Evolutionary conservation across 352 stramenopile species (phyloP), one percentile per base, ranked within the genome.

Genomic region (Lagenidium sp.): DNA sequence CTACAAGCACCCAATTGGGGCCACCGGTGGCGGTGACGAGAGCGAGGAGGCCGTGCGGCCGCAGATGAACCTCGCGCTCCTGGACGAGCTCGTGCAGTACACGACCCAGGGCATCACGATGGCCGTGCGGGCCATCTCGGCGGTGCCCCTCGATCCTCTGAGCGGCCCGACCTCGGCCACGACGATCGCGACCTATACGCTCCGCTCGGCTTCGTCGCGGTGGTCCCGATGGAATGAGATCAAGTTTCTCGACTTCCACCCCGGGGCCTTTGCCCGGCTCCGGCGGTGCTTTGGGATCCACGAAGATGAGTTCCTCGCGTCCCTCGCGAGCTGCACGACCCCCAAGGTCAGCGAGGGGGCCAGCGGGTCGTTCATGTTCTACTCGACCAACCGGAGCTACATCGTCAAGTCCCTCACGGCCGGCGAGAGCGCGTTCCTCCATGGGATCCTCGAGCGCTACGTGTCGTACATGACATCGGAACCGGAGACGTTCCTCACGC

Each of bases 311-410:
- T 90, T 82, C 21, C 45, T 85, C 18, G 41, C 30, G 18, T 82
- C 78, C 8, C 60, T 93, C 12, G 47, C 62, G n/a, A 63, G 57
- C 12, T 88, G 73, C 31, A 79, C 67, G 38, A 88, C 74, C 3
- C 76, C 82, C 0, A 85, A 85, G 38, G 64, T 95, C 19, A 79
- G 65, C 35, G 82, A 93, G 52, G 82, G 81, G 36, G 70, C 78
- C 2, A 86, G 67, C 11, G 82, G 76, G 1, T 82, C 68, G 23
- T 94, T 92, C 57, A 77, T 94, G 32, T 94, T 89, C 32, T 91
- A 82, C 45, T 89, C 79, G 2, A 62, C 48, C 15, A 75, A 91
- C 53, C 63, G 68, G n/a, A 72, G 67, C 32, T 89, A 68, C 51
- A 74, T 95, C 12, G 76, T 92, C 25, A 95, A 94, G 50, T 87